phyloP scores from a whole-genome alignment of 306 rosid genomes.

The Prunus persica region Prunus_persica_NCBIv2 NC_034015.1:21963501-21964000 shows the following conservation, averaged over 20 bases:
- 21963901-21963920: slow-evolving; percentile 33
- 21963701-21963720: slow-evolving; percentile 46
- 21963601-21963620: slow-evolving; percentile 69
- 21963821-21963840: slow-evolving; percentile 56
- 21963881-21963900: slow-evolving; percentile 39
- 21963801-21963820: slow-evolving; percentile 53
- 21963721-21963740: slow-evolving; percentile 53
- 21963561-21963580: slow-evolving; percentile 52
- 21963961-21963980: slow-evolving; percentile 21
- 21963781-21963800: slow-evolving; percentile 46
- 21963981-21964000: slow-evolving; percentile 28
- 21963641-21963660: slow-evolving; percentile 42
- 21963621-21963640: slow-evolving; percentile 47
- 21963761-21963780: slow-evolving; percentile 72
- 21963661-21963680: slow-evolving; percentile 49
- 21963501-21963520: slow-evolving; percentile 83
- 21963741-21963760: slow-evolving; percentile 49
- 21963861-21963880: slow-evolving; percentile 62
- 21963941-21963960: slow-evolving; percentile 32
- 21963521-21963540: slow-evolving; percentile 51
- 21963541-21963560: slow-evolving; percentile 67
- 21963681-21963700: slow-evolving; percentile 60
- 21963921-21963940: slow-evolving; percentile 25
- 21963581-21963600: slow-evolving; percentile 47
- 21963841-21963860: slow-evolving; percentile 43